Evolutionary conservation across 1,284 basidiomycete species (phyloP).

Genomic region (Pseudozyma thailandica): DNA sequence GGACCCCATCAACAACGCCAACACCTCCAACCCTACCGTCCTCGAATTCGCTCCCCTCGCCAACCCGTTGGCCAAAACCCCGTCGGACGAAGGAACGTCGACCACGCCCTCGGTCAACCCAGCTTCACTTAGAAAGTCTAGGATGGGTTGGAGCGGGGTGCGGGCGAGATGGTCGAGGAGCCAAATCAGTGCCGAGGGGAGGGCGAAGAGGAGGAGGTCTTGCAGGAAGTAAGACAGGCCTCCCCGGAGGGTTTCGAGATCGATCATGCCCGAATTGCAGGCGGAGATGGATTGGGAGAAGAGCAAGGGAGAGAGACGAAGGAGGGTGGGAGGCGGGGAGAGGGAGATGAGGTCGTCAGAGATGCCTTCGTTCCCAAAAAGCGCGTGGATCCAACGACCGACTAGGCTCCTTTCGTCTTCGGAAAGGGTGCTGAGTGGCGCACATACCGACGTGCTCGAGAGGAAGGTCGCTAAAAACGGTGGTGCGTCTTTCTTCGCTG

Average conservation of each 20-base stretch:
- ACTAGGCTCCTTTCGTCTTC: conserved; percentile 65
- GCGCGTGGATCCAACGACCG: conserved; percentile 66
- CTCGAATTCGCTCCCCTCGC: conserved; percentile 20
- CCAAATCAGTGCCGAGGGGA: conserved; percentile 70
- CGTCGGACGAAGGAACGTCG: conserved; percentile 30
- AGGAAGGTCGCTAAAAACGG: conserved; percentile 54
- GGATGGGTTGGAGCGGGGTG: conserved; percentile 18
- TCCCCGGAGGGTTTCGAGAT: conserved; percentile 70
- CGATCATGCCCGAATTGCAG: conserved; percentile 69
- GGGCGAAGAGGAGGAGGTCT: conserved; percentile 71
- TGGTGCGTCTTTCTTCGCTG: conserved; percentile 2
- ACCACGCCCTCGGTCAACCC: conserved; percentile 22
- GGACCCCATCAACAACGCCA: conserved; percentile 34
- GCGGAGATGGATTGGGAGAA: conserved; percentile 71
- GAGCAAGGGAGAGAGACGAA: conserved; percentile 70
- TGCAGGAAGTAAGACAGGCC: conserved; percentile 72
- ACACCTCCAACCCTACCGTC: conserved; percentile 36
- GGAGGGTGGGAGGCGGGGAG: conserved; percentile 70
- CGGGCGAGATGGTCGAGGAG: conserved; percentile 38
- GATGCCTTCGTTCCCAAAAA: conserved; percentile 69
- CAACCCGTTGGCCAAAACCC: conserved; percentile 28
- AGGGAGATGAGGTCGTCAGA: conserved; percentile 69
- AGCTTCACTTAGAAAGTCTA: conserved; percentile 15
- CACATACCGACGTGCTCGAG: conserved; percentile 53
- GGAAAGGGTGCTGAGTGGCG: conserved; percentile 61